A percentile compares a stretch with the other conserved stretches of the same genome.
These are phyloP conservation scores for Candida stauntonica DNA, from an alignment of 805 yeast species.

Conservation along the genomic window DNA sequence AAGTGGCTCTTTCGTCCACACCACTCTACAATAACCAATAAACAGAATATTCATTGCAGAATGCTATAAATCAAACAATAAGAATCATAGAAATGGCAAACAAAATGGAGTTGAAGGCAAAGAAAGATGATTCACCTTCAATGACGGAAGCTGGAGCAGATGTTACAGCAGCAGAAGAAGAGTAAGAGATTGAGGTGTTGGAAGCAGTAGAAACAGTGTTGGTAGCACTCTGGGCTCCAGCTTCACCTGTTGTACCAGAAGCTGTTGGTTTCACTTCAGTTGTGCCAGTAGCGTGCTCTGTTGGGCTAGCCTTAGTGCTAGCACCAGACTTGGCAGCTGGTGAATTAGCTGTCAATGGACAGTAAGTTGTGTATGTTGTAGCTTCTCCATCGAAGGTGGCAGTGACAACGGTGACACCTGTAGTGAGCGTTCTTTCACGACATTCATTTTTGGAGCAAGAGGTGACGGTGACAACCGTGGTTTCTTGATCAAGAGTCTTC, in stretches of 20 bases:
- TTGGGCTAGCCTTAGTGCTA: conserved; percentile 17
- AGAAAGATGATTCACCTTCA: no score
- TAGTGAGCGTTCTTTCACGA: not conserved
- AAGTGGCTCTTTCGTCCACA: no score
- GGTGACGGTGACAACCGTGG: not conserved
- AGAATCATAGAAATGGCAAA: no score
- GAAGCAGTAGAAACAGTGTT: no score
- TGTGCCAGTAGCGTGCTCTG: conserved; percentile 8
- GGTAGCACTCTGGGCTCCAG: conserved; percentile 29
- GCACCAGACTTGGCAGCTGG: conserved; percentile 24
- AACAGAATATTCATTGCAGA: no score
- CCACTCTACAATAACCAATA: no score
- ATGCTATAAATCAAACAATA: no score
- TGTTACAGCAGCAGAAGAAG: no score
- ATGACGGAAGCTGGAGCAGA: no score
- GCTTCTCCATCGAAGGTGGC: conserved; percentile 24
- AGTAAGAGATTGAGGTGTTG: no score
- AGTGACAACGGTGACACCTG: conserved; percentile 5
- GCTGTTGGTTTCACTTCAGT: conserved; percentile 12
- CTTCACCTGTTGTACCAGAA: conserved; percentile 21
- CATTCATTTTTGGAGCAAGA: not conserved
- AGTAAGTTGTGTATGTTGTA: conserved; percentile 29
- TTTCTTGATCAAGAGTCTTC: not conserved
- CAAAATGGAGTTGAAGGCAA: no score
- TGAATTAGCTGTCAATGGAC: conserved; percentile 5